Conservation (phyloP, 257 asterid genomes). For the Linaria vulgaris region DNA sequence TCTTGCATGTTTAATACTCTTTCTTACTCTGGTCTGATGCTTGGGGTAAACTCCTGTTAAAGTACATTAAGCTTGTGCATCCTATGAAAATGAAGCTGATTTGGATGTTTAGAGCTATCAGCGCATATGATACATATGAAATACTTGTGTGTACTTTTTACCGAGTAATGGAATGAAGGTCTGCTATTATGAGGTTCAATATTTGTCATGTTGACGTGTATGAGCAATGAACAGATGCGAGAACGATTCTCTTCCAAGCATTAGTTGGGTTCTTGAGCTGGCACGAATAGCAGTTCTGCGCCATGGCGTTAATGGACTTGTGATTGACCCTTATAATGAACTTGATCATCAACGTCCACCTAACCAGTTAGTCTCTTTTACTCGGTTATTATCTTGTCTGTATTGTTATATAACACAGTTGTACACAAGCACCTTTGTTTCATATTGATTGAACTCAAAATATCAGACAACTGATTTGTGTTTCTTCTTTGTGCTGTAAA, state of each 20-base stretch:
- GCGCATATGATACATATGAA: neutral
- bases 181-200: neutral
- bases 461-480: neutral
- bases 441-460: neutral
- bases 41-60: too few species aligned
- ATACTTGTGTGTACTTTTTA: neutral
- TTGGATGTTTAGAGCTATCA: neutral
- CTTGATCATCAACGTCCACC: conserved; percentile 93
- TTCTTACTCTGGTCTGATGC: too few species aligned
- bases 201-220: neutral
- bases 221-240: conserved; percentile 71
- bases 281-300: conserved; percentile 89
- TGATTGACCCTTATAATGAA: conserved; percentile 97
- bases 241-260: conserved; percentile 86
- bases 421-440: neutral
- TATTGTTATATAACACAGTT: neutral
- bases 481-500: neutral
- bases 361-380: conserved; percentile 60
- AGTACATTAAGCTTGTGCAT: too few species aligned
- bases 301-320: conserved; percentile 89
- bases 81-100: too few species aligned
- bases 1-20: too few species aligned
- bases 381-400: neutral
- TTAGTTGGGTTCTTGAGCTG: conserved; percentile 87
- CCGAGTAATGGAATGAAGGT: neutral